Evolutionary conservation across 768 basidiomycete species (phyloP), one percentile per base, ranked within the genome.

Genomic region (Lepiota venenata): DNA sequence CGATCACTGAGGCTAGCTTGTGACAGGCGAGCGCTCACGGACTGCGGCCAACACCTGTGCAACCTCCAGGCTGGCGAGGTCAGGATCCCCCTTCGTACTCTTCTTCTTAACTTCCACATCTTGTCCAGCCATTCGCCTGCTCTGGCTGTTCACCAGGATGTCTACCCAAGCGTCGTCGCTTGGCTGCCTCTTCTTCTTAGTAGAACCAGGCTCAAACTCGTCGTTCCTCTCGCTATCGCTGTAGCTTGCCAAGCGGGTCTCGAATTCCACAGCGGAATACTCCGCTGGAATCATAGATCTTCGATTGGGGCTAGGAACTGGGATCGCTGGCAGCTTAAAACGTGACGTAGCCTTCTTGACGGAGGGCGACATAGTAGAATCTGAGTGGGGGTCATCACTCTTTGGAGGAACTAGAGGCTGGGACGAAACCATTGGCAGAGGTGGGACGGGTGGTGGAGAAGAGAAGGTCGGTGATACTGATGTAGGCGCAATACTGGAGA

Each of bases 81-180:
- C 90, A 0, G 88, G 87, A 60, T 91, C 88, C 10, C 69, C 63
- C 63, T 60, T 60, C 61, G 52, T 59, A 67, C 52, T 18, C 42
- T 11, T 45, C 42, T n/a, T 61, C 50, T 61, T 37, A 54, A 70
- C 51, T 56, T 71, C 59, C 3, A 72, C 81, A 45, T 85, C 85
- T 64, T 87, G 85, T 6, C 74, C 78, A 1, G 64, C 77, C 64
- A 85, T 66, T 39, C 84, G 68, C 39, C 84, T 70, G 35, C 60
- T 66, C 58, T 79, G 80, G 44, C 66, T 79, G 41, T 82, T 83
- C 2, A 93, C 89, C 9, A 92, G 70, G 39, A 93, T 93, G 68
- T 93, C 91, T 39, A 93, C 89, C 90, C 91, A 92, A 3, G 89
- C 88, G 62, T 93, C 91, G 47, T 88, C 85, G 60, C 69, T 69